A percentile compares a stretch with the other conserved stretches of the same genome.
phyloP scores from a whole-genome alignment of 2,329 filamentous ascomycete species.

The Fusarium abutilonis region DNA sequence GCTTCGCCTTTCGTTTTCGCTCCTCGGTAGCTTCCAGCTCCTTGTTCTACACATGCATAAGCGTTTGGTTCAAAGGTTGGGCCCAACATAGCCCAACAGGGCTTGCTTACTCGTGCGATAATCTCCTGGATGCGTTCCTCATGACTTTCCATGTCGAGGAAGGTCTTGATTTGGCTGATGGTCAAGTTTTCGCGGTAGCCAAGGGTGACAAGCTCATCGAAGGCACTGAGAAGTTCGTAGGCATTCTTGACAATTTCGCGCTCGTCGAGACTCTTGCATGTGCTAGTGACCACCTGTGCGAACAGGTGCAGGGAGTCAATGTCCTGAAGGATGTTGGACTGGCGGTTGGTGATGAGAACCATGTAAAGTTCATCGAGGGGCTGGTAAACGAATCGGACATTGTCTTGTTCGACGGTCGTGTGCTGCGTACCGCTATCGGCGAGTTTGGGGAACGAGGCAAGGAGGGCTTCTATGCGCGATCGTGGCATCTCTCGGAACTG shows the following conservation, averaged over 20 bases:
- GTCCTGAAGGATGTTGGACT: slow-evolving; percentile 99
- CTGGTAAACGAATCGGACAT: slow-evolving; percentile 99
- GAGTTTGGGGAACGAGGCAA: slow-evolving; percentile 97
- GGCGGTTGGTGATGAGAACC: slow-evolving; percentile 98
- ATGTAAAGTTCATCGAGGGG: slow-evolving; percentile 99
- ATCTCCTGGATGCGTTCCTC: slow-evolving; percentile 99
- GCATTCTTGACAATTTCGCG: slow-evolving; percentile 94
- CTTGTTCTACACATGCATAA: slow-evolving; percentile 76
- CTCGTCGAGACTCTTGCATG: slow-evolving; percentile 96
- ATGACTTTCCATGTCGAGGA: slow-evolving; percentile 98
- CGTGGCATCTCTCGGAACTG: slow-evolving; percentile 98
- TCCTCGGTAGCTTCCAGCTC: slow-evolving; percentile 98
- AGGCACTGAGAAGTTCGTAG: slow-evolving; percentile 94
- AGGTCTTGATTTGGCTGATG: slow-evolving; percentile 97
- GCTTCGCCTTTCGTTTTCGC: slow-evolving; percentile 97
- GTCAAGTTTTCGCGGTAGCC: slow-evolving; percentile 97
- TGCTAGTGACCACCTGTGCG: slow-evolving; percentile 94
- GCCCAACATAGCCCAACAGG: background rate
- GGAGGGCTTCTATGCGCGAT: slow-evolving; percentile 93
- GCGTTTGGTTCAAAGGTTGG: slow-evolving; percentile 5
- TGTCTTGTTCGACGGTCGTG: slow-evolving; percentile 98
- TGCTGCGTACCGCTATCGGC: slow-evolving; percentile 96
- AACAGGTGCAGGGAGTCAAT: slow-evolving; percentile 98
- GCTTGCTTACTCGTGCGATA: slow-evolving; percentile 77
- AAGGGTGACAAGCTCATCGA: slow-evolving; percentile 95